These are phyloP conservation scores for Saccharomyces jurei DNA, from an alignment of 805 yeast genomes.

Conservation along the genomic window DNA sequence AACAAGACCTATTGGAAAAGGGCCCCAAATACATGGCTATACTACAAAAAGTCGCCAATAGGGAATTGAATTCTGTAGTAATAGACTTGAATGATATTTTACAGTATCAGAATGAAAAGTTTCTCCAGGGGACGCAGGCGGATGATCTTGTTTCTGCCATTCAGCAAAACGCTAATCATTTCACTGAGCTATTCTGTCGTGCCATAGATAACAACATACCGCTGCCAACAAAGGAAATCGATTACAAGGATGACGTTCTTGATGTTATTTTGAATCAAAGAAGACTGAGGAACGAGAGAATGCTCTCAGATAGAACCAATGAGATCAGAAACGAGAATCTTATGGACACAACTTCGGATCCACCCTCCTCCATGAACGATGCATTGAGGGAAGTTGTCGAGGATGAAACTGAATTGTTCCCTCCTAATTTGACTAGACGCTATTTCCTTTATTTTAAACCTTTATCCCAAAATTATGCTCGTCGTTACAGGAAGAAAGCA, in stretches of 20 bases:
- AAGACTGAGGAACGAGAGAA: conserved; percentile 67
- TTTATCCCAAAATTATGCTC: conserved; percentile 36
- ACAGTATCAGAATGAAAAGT: conserved; percentile 49
- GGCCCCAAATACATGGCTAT: conserved; percentile 71
- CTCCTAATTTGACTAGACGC: conserved; percentile 78
- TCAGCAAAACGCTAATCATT: conserved; percentile 67
- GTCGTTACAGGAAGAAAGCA: conserved; percentile 21
- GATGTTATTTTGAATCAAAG: conserved; percentile 92
- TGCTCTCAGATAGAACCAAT: conserved; percentile 57
- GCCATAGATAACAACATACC: conserved; percentile 82
- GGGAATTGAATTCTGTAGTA: conserved; percentile 59
- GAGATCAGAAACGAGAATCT: conserved; percentile 42
- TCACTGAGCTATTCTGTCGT: conserved; percentile 64
- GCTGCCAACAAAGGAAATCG: conserved; percentile 65
- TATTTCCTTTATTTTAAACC: conserved; percentile 86
- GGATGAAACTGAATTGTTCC: conserved; percentile 55
- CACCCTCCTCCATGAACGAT: conserved; percentile 20
- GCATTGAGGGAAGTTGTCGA: conserved; percentile 30
- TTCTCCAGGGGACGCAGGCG: conserved; percentile 18
- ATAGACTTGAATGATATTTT: conserved; percentile 82
- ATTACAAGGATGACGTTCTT: conserved; percentile 79
- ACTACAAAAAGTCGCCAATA: conserved; percentile 74
- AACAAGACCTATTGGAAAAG: conserved; percentile 26
- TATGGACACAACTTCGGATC: conserved; percentile 19
- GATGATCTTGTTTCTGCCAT: conserved; percentile 35